A percentile compares a stretch with the other conserved stretches of the same genome.
Conservation (phyloP, 441 rosid species). For the Populus hybrid region DNA sequence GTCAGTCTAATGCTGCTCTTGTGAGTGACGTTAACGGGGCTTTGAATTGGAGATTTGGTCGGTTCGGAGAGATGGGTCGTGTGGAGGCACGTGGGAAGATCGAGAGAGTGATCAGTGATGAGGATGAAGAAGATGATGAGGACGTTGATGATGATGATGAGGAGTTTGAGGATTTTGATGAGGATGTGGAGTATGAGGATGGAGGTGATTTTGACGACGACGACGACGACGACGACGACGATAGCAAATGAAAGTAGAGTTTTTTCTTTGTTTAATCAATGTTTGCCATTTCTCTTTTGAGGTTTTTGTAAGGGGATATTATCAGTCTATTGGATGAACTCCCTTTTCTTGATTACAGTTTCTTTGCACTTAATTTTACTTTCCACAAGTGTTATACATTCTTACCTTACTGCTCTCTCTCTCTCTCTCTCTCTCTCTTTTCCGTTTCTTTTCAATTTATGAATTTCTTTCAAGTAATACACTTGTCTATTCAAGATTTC, state of each 20-base stretch:
- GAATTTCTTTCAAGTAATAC: too few species aligned
- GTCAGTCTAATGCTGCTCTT: too few species aligned
- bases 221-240: neutral
- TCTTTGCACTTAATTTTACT: neutral
- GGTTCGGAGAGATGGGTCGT: neutral
- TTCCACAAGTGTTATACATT: neutral
- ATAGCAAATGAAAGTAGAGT: neutral
- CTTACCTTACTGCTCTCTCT: too few species aligned
- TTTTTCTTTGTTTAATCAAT: neutral
- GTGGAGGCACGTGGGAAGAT: neutral
- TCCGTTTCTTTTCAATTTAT: too few species aligned
- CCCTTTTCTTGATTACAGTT: too few species aligned
- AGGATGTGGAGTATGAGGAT: neutral
- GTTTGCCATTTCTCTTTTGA: neutral
- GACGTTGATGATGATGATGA: neutral
- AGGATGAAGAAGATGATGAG: neutral
- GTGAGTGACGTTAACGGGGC: neutral
- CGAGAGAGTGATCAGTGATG: neutral
- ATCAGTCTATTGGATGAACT: neutral
- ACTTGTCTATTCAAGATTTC: too few species aligned
- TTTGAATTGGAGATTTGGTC: neutral
- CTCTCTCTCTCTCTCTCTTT: too few species aligned
- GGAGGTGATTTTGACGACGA: neutral
- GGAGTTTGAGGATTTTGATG: neutral
- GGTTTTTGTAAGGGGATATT: neutral